A percentile compares a stretch with the other conserved stretches of the same genome.
These are phyloP conservation scores for Pichia insulana DNA, from an alignment of 805 yeast species.

Conservation along the genomic window DNA sequence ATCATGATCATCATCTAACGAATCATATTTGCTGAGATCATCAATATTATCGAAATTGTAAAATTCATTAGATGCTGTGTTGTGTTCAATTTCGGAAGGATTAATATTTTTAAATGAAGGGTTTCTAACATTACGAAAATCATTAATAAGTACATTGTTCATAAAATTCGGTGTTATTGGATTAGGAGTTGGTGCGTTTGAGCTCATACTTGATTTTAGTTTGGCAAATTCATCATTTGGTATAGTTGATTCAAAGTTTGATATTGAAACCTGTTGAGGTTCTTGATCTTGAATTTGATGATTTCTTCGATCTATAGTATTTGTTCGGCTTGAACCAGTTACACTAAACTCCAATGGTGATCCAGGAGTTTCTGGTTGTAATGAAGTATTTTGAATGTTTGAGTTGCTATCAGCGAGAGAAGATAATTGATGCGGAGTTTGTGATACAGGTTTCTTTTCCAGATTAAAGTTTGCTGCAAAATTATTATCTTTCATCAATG, in stretches of 20 bases:
- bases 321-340: constrained; percentile 3
- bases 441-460: too few relatives aligned
- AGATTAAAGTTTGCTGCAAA: too few relatives aligned
- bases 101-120: neutral
- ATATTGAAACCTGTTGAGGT: constrained; percentile 14
- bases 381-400: neutral
- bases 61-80: neutral
- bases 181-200: constrained; percentile 29
- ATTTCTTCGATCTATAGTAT: constrained; percentile 1
- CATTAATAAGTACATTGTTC: neutral
- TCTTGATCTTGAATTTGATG: constrained; percentile 3
- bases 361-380: constrained; percentile 7
- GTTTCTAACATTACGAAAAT: neutral
- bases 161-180: neutral
- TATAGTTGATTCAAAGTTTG: constrained; percentile 25
- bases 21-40: neutral
- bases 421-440: too few relatives aligned
- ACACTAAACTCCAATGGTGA: constrained; percentile 13
- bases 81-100: neutral
- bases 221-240: constrained; percentile 30
- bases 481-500: neutral
- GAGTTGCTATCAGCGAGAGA: neutral
- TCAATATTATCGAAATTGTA: neutral
- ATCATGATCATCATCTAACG: constrained; percentile 18
- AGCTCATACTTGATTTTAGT: constrained; percentile 30